Percentiles rank a stretch among this genome's conserved stretches.
Conservation (phyloP, 306 rosid species). For the Lathyrus oleraceus region DNA sequence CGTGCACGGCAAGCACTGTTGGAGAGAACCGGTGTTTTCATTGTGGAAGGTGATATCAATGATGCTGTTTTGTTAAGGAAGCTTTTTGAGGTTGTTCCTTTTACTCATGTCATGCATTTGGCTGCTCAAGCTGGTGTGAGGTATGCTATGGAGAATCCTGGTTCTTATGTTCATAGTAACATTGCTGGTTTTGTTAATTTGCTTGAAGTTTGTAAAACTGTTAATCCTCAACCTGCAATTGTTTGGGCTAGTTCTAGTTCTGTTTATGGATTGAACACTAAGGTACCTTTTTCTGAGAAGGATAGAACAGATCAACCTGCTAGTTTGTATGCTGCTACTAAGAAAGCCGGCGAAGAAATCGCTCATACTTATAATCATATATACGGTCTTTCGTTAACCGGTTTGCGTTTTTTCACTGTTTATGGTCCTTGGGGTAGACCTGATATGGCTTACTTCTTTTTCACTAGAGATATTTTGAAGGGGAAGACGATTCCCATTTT, state of each 20-base stretch:
- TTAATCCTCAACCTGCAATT: conserved; percentile 89
- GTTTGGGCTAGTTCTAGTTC: conserved; percentile 98
- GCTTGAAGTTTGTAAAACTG: conserved; percentile 81
- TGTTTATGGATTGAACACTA: conserved; percentile 89
- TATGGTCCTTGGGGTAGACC: conserved; percentile 99
- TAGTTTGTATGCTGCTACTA: conserved; percentile 91
- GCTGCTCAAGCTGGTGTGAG: conserved; percentile 99
- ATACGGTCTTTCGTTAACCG: conserved; percentile 88
- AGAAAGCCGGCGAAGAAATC: conserved; percentile 98
- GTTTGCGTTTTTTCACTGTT: conserved; percentile 88
- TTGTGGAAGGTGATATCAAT: conserved; percentile 93
- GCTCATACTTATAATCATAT: conserved; percentile 95
- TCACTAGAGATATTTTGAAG: conserved; percentile 81
- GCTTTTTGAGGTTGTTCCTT: conserved; percentile 89
- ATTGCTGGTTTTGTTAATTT: conserved; percentile 92
- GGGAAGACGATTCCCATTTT: conserved; percentile 80
- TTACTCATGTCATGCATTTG: conserved; percentile 96
- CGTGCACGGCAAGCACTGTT: conserved; percentile 77
- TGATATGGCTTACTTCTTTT: conserved; percentile 96
- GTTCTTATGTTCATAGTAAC: conserved; percentile 93
- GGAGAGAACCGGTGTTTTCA: conserved; percentile 82
- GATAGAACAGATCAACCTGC: conserved; percentile 96
- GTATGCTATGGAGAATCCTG: conserved; percentile 98
- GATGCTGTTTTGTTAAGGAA: conserved; percentile 67
- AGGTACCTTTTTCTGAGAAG: conserved; percentile 88